A percentile compares a stretch with the other conserved stretches of the same genome.
phyloP scores from a whole-genome alignment of 75 land plant species.

The Selaginella tamariscina region DNA sequence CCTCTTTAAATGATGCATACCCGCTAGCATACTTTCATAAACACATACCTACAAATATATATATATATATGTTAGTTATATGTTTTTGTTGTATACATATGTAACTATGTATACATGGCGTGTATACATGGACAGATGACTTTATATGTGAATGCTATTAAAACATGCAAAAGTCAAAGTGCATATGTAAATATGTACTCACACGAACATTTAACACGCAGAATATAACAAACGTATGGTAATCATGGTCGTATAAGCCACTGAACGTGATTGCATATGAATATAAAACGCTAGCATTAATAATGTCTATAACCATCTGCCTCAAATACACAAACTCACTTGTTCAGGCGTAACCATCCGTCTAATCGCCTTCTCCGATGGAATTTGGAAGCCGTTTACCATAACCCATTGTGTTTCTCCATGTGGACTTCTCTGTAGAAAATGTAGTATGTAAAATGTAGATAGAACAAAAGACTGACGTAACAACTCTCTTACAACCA shows the following conservation, averaged over 20 bases:
- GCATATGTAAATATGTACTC: too few species aligned
- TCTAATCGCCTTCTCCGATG: background rate
- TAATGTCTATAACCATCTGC: too few species aligned
- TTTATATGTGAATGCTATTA: too few species aligned
- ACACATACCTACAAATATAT: background rate
- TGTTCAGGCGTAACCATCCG: slow-evolving; percentile 11
- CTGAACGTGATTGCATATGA: too few species aligned
- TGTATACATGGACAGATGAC: too few species aligned
- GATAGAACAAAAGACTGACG: background rate
- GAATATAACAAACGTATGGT: too few species aligned
- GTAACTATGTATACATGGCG: too few species aligned
- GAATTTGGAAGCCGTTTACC: background rate
- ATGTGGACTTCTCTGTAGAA: background rate
- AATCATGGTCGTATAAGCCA: too few species aligned
- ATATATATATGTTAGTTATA: background rate
- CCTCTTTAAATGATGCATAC: slow-evolving; percentile 1
- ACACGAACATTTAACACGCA: too few species aligned
- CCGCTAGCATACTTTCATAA: slow-evolving; percentile 13
- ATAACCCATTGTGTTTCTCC: slow-evolving; percentile 1
- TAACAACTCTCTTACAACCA: background rate
- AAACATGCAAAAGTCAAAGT: too few species aligned
- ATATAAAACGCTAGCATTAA: too few species aligned
- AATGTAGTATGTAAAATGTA: background rate
- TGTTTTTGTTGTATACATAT: background rate
- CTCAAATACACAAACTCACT: background rate